Conservation (phyloP, 2,329 filamentous ascomycete species). For the Bipolaris victoriae region DNA sequence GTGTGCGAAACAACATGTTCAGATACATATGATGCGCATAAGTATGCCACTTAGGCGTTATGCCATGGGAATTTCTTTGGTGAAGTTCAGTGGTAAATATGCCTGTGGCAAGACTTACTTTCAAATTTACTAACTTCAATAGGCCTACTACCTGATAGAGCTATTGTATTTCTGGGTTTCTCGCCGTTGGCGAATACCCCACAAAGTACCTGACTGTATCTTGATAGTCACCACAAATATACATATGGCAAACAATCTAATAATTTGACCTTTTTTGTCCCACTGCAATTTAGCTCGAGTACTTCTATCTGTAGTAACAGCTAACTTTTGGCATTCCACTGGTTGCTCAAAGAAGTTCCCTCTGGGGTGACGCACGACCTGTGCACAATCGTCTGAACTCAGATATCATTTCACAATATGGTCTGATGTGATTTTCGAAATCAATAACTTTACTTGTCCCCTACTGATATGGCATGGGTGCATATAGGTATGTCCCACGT, state of each 20-base stretch:
- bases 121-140: background rate
- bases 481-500: background rate
- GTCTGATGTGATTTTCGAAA: background rate
- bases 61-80: background rate
- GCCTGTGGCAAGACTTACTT: background rate
- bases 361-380: background rate
- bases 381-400: background rate
- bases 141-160: background rate
- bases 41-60: no score
- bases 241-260: no score
- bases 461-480: background rate
- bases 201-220: background rate
- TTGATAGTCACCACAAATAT: background rate
- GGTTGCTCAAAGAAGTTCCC: background rate
- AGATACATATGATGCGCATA: slow-evolving; percentile 60
- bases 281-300: background rate
- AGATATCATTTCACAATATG: background rate
- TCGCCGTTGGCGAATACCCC: background rate
- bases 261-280: no score
- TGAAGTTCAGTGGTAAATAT: background rate
- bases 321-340: background rate
- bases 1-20: slow-evolving; percentile 80
- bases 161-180: background rate
- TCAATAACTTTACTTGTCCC: background rate
- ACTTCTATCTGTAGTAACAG: background rate